These are phyloP conservation scores for Phytophthora ohioensis DNA, from an alignment of 352 stramenopile genomes.

Conservation along the genomic window DNA sequence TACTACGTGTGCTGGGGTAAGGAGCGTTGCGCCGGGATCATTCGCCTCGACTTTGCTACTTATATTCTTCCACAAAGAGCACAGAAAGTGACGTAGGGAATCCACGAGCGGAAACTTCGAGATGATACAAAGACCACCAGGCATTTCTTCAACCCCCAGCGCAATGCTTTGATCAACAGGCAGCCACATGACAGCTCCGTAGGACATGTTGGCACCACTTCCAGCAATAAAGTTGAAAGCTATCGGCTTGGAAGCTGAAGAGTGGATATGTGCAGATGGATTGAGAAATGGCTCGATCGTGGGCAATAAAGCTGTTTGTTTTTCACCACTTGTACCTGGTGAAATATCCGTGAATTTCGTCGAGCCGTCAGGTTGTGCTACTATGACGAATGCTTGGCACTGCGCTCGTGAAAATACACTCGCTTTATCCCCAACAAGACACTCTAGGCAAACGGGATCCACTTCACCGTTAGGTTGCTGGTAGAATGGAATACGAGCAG, in stretches of 20 bases:
- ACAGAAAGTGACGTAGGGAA: conserved; percentile 55
- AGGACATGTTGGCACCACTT: conserved; percentile 41
- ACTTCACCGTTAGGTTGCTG: conserved; percentile 47
- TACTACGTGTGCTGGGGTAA: background rate
- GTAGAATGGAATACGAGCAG: conserved; percentile 66
- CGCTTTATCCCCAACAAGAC: conserved; percentile 1
- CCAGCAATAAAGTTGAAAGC: conserved; percentile 71
- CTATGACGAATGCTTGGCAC: conserved; percentile 37
- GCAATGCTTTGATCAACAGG: conserved; percentile 15
- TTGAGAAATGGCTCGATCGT: conserved; percentile 59
- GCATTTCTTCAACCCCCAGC: background rate
- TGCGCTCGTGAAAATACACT: conserved; percentile 32
- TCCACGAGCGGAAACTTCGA: conserved; percentile 66
- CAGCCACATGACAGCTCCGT: conserved; percentile 53
- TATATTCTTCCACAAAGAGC: conserved; percentile 27
- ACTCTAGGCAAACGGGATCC: conserved; percentile 14
- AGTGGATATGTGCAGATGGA: conserved; percentile 34
- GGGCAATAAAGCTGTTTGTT: conserved; percentile 19
- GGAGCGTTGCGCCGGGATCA: background rate
- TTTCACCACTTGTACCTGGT: background rate
- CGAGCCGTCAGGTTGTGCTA: conserved; percentile 2
- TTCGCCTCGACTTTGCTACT: background rate
- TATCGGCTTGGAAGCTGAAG: conserved; percentile 25
- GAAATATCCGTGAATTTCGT: conserved; percentile 29
- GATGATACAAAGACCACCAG: conserved; percentile 54